Conservation (phyloP, 305 asterid species). For the Ilex paraguariensis region DNA sequence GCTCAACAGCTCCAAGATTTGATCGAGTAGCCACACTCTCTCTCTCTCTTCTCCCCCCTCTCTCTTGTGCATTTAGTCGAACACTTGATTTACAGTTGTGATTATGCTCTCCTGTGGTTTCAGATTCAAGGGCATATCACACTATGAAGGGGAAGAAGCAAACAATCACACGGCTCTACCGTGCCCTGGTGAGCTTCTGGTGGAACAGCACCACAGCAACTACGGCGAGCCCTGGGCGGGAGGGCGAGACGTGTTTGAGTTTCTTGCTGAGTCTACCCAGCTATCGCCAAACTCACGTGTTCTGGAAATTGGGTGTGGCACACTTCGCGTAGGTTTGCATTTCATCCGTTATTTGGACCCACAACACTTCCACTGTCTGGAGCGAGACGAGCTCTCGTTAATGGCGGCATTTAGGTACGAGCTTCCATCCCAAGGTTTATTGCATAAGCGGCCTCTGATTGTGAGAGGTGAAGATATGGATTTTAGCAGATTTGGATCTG, state of each 20-base stretch:
- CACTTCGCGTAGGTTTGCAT: constrained; percentile 94
- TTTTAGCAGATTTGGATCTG: constrained; percentile 63
- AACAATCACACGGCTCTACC: constrained; percentile 89
- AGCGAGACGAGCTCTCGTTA: constrained; percentile 89
- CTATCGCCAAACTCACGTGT: constrained; percentile 58
- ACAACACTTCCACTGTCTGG: constrained; percentile 72
- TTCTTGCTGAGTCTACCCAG: constrained; percentile 62
- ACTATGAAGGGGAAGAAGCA: constrained; percentile 74
- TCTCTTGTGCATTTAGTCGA: not conserved
- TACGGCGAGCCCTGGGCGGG: constrained; percentile 99
- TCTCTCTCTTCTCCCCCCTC: not conserved
- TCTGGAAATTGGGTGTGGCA: constrained; percentile 96
- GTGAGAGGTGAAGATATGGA: constrained; percentile 95
- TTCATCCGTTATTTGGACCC: constrained; percentile 76
- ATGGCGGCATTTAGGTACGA: constrained; percentile 91
- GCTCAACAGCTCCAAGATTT: constrained; percentile 89
- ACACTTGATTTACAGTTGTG: not conserved
- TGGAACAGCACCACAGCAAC: constrained; percentile 94
- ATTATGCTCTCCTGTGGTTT: not conserved
- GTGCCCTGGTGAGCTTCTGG: constrained; percentile 89
- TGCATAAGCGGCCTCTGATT: constrained; percentile 75
- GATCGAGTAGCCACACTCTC: constrained; percentile 23
- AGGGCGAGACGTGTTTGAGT: constrained; percentile 89
- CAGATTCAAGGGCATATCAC: constrained; percentile 92
- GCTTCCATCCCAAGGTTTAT: constrained; percentile 90